Percentiles rank a stretch among this genome's conserved stretches.
These are phyloP conservation scores for Knoxdaviesia proteae DNA, from an alignment of 2,329 filamentous ascomycete genomes.

Conservation along the genomic window DNA sequence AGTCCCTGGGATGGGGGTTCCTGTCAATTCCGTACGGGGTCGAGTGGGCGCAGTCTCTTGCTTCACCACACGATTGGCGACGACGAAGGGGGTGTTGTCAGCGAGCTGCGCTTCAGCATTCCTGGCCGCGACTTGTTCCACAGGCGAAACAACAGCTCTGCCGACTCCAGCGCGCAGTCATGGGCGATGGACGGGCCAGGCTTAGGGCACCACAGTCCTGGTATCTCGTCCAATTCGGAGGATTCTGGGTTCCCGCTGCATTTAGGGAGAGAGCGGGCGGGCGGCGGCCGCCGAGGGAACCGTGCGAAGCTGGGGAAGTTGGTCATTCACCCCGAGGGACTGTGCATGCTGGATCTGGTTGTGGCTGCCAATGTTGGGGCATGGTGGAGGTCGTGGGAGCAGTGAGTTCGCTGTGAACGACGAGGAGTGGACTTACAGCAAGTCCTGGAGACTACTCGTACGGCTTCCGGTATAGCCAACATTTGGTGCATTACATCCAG, in stretches of 20 bases:
- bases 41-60: background rate
- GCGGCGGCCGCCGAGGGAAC: conserved; percentile 68
- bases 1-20: conserved; percentile 5
- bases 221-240: conserved; percentile 15
- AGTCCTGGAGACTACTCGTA: no score
- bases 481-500: no score
- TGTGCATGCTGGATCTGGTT: conserved; percentile 88
- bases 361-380: conserved; percentile 81
- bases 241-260: conserved; percentile 30
- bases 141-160: conserved; percentile 10
- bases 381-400: conserved; percentile 79
- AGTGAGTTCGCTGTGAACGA: no score
- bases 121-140: conserved; percentile 34
- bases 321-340: conserved; percentile 68
- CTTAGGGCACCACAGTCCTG: background rate
- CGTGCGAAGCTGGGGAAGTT: conserved; percentile 86
- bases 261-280: conserved; percentile 70
- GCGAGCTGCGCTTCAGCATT: conserved; percentile 79
- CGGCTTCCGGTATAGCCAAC: no score
- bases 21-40: background rate
- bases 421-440: no score
- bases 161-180: conserved; percentile 3
- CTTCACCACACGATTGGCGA: conserved; percentile 9
- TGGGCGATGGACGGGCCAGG: conserved; percentile 15
- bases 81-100: conserved; percentile 22